These are phyloP conservation scores for Citrullus colocynthis DNA, from an alignment of 306 rosid species.

Conservation along the genomic window DNA sequence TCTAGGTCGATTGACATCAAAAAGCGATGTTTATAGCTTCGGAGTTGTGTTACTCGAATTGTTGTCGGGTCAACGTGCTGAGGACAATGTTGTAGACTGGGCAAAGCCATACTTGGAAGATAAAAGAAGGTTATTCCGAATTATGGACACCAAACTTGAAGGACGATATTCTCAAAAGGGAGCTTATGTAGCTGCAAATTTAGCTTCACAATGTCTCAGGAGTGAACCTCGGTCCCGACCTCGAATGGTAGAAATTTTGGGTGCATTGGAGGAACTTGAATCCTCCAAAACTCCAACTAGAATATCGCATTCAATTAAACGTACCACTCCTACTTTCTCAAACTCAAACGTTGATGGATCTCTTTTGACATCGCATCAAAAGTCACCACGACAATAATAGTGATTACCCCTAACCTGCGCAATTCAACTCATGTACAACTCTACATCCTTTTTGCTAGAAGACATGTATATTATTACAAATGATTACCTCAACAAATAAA, in stretches of 20 bases:
- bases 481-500: background rate
- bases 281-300: slow-evolving; percentile 37
- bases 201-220: slow-evolving; percentile 63
- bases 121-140: slow-evolving; percentile 59
- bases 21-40: slow-evolving; percentile 87
- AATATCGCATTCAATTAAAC: slow-evolving; percentile 27
- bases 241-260: slow-evolving; percentile 59
- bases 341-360: background rate
- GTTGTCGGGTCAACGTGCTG: slow-evolving; percentile 72
- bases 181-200: slow-evolving; percentile 59
- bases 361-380: background rate
- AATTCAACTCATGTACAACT: too few relatives aligned
- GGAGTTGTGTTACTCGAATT: slow-evolving; percentile 87
- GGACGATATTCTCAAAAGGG: slow-evolving; percentile 85
- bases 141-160: slow-evolving; percentile 84
- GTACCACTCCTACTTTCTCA: background rate
- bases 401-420: background rate
- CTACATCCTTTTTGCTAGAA: too few relatives aligned
- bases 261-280: slow-evolving; percentile 49
- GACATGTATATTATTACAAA: background rate
- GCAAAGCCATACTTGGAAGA: slow-evolving; percentile 71
- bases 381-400: slow-evolving; percentile 27
- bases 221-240: slow-evolving; percentile 76
- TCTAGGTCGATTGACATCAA: slow-evolving; percentile 76
- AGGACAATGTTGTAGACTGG: slow-evolving; percentile 83